These are phyloP conservation scores for Mycena alexandri DNA, from an alignment of 768 basidiomycete species.

Conservation along the genomic window DNA sequence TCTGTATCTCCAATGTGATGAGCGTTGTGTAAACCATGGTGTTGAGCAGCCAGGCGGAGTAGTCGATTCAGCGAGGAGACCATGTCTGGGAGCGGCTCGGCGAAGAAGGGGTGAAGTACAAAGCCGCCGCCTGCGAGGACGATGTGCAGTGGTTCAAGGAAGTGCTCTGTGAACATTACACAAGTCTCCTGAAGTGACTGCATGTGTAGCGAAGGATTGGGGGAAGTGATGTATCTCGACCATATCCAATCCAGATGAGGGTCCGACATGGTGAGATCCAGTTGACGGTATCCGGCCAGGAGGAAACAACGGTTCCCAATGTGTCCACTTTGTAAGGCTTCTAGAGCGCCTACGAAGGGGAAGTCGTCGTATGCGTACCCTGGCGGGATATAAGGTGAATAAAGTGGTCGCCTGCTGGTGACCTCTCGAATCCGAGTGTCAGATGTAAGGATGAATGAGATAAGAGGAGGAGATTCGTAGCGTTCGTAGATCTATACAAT, in stretches of 20 bases:
- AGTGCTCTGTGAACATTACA: no score
- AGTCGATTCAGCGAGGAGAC: neutral
- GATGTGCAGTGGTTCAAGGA: neutral
- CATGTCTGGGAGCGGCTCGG: neutral
- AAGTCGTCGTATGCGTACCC: no score
- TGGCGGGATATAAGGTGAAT: no score
- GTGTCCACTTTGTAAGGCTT: no score
- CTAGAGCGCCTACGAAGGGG: no score
- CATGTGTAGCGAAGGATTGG: no score
- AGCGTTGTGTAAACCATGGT: neutral
- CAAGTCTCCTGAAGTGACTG: no score
- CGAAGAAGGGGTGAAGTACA: neutral
- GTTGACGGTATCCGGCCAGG: neutral
- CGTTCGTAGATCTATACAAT: no score
- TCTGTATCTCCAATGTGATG: neutral
- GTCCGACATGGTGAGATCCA: neutral
- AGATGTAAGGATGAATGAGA: no score
- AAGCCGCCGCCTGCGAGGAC: neutral
- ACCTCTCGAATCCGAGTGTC: no score
- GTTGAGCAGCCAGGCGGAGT: neutral
- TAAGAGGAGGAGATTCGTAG: no score
- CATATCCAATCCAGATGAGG: neutral
- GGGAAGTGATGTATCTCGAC: neutral
- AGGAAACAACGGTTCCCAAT: constrained; percentile 5
- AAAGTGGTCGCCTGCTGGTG: no score